phyloP scores from a whole-genome alignment of 106 monocot genomes.

The Ottelia alismoides region DNA sequence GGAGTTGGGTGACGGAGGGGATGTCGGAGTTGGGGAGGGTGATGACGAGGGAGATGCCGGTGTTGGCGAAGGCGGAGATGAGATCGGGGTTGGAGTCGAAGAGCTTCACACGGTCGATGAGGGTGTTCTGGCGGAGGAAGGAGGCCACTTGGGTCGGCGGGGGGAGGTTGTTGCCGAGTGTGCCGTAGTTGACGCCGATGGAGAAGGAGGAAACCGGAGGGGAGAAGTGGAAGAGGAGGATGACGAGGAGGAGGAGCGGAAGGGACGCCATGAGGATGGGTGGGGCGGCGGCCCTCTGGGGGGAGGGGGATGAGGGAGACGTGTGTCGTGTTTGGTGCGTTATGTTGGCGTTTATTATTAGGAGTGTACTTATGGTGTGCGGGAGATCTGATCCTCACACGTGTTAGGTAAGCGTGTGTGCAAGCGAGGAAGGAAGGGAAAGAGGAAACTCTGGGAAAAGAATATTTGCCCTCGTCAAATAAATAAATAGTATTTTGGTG shows the following conservation, averaged over 20 bases:
- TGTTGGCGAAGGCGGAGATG: slow-evolving; percentile 73
- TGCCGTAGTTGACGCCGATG: slow-evolving; percentile 90
- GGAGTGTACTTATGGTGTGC: too few relatives aligned
- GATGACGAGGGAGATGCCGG: slow-evolving; percentile 45
- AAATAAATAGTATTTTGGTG: too few relatives aligned
- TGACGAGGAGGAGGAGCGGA: slow-evolving; percentile 1
- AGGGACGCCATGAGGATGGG: too few relatives aligned
- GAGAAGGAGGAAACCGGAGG: slow-evolving; percentile 9
- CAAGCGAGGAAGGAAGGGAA: too few relatives aligned
- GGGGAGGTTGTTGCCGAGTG: slow-evolving; percentile 67
- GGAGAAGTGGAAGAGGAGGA: slow-evolving; percentile 3
- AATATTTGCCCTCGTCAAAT: too few relatives aligned
- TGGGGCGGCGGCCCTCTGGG: too few relatives aligned
- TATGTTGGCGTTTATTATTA: too few relatives aligned
- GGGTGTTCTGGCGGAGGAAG: slow-evolving; percentile 53
- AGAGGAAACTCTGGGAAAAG: too few relatives aligned
- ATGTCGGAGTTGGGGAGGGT: slow-evolving; percentile 62
- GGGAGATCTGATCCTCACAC: too few relatives aligned
- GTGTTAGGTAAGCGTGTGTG: too few relatives aligned
- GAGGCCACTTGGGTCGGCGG: slow-evolving; percentile 61
- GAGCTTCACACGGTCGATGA: slow-evolving; percentile 72
- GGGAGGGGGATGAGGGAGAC: too few relatives aligned
- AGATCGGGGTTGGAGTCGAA: slow-evolving; percentile 72
- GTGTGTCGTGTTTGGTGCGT: too few relatives aligned
- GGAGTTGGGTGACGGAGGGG: slow-evolving; percentile 33